Evolutionary conservation across 805 yeast species (phyloP), one percentile per base, ranked within the genome.

Genomic region (Ogataea allantospora): DNA sequence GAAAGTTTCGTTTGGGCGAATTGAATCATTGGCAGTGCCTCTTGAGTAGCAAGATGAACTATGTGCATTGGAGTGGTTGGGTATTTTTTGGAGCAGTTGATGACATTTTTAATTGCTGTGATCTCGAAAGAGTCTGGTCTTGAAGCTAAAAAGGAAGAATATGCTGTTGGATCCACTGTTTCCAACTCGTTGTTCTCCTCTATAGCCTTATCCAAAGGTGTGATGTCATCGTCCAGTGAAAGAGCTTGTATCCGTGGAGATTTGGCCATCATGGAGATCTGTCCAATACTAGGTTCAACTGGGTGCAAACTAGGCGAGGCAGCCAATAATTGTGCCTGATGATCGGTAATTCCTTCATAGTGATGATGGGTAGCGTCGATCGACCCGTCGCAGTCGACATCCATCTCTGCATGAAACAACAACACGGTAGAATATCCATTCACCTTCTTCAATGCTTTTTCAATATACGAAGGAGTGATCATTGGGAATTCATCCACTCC

Each of bases 401-500:
- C 86, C 82, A 87, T 77, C 60, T 89, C 98, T 1, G 97, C 96
- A 56, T 89, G 98, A 67, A 91, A 89, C 87, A 91, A 80, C 47
- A 88, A 66, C 55, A 88, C 60, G 0, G 97, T 86, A 21, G 75
- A 71, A 28, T 75, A 61, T 4, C 75, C 83, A 37, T 80, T 67
- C 2, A 89, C 83, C 10, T 51, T 60, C 13, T 69, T 58, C 76
- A 91, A 73, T 6, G 95, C 96, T 38, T 67, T 56, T 27, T 72
- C 67, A 31, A 91, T 82, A 55, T 88, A 81, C 2, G 57, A 57
- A 13, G 83, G 74, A 26, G 69, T 71, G 36, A 89, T 82, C 47
- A 83, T 86, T 2, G 97, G 97, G 60, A 91, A 89, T 62, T 89
- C 97, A 35, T 88, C 95, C 14, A 91, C 97, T n/a, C 97, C 96